Conservation (phyloP, 2,329 filamentous ascomycete species). For the Diaporthe caulivora region DNA sequence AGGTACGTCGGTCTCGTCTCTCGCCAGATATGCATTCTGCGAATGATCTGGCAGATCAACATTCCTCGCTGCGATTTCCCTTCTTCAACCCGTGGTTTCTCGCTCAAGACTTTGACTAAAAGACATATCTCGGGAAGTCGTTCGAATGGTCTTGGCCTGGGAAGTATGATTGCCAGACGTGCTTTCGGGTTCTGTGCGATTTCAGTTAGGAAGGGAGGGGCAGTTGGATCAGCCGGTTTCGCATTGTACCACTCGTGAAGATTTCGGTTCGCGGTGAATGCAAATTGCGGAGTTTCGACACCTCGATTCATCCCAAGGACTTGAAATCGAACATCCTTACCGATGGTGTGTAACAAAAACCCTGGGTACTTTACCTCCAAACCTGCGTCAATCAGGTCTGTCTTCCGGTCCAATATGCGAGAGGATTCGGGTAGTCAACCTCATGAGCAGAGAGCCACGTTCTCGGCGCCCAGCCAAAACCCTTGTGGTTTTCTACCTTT, state of each 20-base stretch:
- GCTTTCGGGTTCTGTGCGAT: not conserved
- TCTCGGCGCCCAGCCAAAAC: not conserved
- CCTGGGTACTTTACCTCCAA: not conserved
- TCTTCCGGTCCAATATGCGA: not conserved
- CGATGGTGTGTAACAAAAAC: not conserved
- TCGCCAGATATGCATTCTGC: not conserved
- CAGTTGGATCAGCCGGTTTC: not conserved
- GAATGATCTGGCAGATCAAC: not conserved
- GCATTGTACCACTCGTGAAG: not conserved
- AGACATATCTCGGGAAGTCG: not conserved
- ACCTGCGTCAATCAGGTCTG: not conserved
- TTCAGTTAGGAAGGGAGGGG: not conserved
- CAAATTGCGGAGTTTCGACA: not conserved
- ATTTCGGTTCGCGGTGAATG: not conserved
- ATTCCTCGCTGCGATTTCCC: not conserved
- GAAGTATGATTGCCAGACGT: not conserved
- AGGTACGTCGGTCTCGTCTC: not conserved
- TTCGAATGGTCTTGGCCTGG: not conserved
- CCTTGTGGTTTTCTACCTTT: not conserved
- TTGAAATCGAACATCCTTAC: not conserved
- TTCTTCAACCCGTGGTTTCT: not conserved
- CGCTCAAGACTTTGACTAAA: not conserved
- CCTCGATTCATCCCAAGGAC: not conserved
- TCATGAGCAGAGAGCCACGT: not conserved
- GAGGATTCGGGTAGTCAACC: not conserved